A percentile compares a stretch with the other conserved stretches of the same genome.
phyloP scores from a whole-genome alignment of 768 basidiomycete genomes.

The Daedaleopsis sinensis region DNA sequence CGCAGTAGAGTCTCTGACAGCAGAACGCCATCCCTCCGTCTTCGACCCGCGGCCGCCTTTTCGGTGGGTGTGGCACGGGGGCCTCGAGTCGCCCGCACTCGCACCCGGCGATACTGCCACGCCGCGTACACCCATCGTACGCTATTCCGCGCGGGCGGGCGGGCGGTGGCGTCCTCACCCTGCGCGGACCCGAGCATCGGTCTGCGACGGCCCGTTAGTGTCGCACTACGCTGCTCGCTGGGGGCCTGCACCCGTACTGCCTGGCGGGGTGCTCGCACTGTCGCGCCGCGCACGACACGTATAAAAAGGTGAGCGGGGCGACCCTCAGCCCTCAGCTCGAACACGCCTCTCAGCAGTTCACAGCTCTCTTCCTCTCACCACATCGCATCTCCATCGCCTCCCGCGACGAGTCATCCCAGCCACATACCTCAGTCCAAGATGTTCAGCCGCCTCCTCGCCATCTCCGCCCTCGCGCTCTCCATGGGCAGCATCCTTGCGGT shows the following conservation, averaged over 20 bases:
- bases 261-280: not conserved
- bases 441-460: not conserved
- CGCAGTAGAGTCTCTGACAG: not conserved
- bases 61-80: too few species aligned
- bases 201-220: too few species aligned
- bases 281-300: not conserved
- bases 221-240: too few species aligned
- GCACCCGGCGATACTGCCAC: not conserved
- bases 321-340: not conserved
- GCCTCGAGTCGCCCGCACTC: not conserved
- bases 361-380: not conserved
- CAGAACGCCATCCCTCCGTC: too few species aligned
- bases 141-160: not conserved
- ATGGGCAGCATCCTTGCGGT: conserved; percentile 6
- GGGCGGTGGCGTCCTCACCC: not conserved
- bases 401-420: not conserved
- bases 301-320: not conserved
- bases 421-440: not conserved
- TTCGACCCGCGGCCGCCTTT: too few species aligned
- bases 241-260: too few species aligned
- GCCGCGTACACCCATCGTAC: not conserved
- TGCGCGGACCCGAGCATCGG: not conserved
- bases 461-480: not conserved
- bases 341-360: not conserved
- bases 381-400: not conserved